phyloP scores from a whole-genome alignment of 2,329 filamentous ascomycete species.

The Aspergillus vadensis region DNA sequence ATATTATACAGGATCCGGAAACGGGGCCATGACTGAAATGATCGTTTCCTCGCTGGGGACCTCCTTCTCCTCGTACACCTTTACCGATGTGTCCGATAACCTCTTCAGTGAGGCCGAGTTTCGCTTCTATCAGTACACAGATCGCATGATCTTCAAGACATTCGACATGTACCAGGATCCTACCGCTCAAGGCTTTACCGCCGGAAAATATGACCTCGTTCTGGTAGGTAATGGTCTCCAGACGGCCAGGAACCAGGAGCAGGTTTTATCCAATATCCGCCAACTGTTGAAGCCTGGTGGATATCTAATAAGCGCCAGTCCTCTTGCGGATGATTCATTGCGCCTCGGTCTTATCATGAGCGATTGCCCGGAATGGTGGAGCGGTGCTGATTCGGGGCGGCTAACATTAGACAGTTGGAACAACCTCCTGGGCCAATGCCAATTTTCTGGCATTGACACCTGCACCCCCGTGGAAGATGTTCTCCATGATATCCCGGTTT shows the following conservation, averaged over 20 bases:
- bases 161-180: slow-evolving; percentile 20
- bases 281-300: slow-evolving; percentile 33
- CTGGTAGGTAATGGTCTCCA: slow-evolving; percentile 45
- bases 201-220: slow-evolving; percentile 39
- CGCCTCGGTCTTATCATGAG: not conserved
- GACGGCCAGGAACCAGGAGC: slow-evolving; percentile 32
- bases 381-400: not conserved
- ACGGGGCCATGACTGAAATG: not conserved
- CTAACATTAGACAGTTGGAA: not conserved
- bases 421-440: not conserved
- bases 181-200: slow-evolving; percentile 38
- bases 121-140: not conserved
- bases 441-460: not conserved
- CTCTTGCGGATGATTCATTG: not conserved
- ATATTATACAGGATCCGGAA: not conserved
- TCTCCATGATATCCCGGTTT: not conserved
- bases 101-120: not conserved
- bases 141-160: slow-evolving; percentile 5
- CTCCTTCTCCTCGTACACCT: not conserved
- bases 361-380: slow-evolving; percentile 2
- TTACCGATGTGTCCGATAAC: not conserved
- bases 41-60: not conserved
- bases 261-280: slow-evolving; percentile 36
- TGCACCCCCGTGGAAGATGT: not conserved
- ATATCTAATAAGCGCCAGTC: not conserved